Evolutionary conservation across 2,329 filamentous ascomycete species (phyloP).

Genomic region (Aspergillus eucalypticola): DNA sequence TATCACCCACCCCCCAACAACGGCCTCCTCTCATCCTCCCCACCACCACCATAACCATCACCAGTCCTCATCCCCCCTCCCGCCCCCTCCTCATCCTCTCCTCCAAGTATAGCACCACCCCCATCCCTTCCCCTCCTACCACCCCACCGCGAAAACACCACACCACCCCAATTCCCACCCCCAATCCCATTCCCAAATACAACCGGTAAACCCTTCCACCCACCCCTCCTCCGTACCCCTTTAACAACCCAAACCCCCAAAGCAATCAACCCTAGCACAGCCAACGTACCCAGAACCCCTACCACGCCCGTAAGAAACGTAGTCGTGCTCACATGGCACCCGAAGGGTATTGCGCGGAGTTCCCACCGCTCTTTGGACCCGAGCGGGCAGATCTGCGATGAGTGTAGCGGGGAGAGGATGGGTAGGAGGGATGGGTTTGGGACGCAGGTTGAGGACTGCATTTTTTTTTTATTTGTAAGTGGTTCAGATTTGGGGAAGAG

Average conservation of each 20-base stretch:
- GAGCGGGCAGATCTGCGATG: constrained; percentile 41
- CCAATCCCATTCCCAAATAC: neutral
- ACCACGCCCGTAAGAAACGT: constrained; percentile 39
- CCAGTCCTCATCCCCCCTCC: too few relatives aligned
- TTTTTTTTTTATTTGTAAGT: too few relatives aligned
- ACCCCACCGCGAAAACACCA: constrained; percentile 5
- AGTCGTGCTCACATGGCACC: constrained; percentile 44
- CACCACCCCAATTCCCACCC: neutral
- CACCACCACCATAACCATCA: neutral
- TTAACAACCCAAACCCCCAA: constrained; percentile 20
- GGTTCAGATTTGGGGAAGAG: too few relatives aligned
- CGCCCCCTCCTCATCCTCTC: constrained; percentile 4
- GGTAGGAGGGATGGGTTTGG: constrained; percentile 39
- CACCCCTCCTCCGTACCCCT: constrained; percentile 13
- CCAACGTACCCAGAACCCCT: constrained; percentile 33
- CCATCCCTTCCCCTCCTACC: constrained; percentile 13
- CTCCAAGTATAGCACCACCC: constrained; percentile 15
- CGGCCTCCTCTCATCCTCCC: constrained; percentile 28
- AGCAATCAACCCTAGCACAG: constrained; percentile 22
- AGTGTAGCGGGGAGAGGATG: constrained; percentile 40
- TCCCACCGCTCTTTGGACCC: constrained; percentile 46
- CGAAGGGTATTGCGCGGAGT: constrained; percentile 39
- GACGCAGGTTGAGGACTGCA: constrained; percentile 42
- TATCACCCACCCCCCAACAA: constrained; percentile 21
- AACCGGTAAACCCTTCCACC: neutral